Evolutionary conservation across 2,329 filamentous ascomycete species (phyloP).

Genomic region (Arthrobotrys musiformis): DNA sequence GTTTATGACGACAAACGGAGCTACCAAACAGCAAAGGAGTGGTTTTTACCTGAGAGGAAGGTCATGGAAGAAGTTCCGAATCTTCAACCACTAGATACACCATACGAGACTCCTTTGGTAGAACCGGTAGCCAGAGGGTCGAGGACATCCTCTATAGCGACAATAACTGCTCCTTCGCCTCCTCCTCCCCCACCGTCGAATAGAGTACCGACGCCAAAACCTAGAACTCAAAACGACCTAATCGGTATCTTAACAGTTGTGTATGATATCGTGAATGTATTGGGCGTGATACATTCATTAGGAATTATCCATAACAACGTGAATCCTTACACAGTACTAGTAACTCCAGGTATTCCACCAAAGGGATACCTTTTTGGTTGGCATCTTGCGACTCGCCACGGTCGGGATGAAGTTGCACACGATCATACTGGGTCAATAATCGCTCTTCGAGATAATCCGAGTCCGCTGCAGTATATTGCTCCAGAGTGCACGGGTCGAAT

Average conservation of each 20-base stretch:
- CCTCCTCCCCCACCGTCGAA: slow-evolving; percentile 27
- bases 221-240: slow-evolving; percentile 58
- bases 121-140: slow-evolving; percentile 35
- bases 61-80: slow-evolving; percentile 48
- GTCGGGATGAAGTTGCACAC: slow-evolving; percentile 58
- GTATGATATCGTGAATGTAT: slow-evolving; percentile 58
- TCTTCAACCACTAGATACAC: slow-evolving; percentile 18
- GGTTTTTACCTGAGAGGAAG: slow-evolving; percentile 58
- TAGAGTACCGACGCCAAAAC: slow-evolving; percentile 57
- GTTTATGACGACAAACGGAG: slow-evolving; percentile 58
- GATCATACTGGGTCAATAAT: slow-evolving; percentile 56
- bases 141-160: slow-evolving; percentile 34
- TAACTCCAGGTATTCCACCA: slow-evolving; percentile 43
- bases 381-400: slow-evolving; percentile 59
- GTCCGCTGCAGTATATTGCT: slow-evolving; percentile 59
- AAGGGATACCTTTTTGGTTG: slow-evolving; percentile 59
- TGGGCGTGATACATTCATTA: slow-evolving; percentile 57
- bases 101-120: slow-evolving; percentile 13
- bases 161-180: slow-evolving; percentile 33
- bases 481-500: slow-evolving; percentile 60
- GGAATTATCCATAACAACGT: slow-evolving; percentile 60
- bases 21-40: slow-evolving; percentile 57
- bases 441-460: slow-evolving; percentile 59
- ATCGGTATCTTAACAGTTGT: slow-evolving; percentile 59
- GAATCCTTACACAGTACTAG: slow-evolving; percentile 58